Base-by-base conservation (phyloP, 2,329 filamentous ascomycete species). In the Ciborinia camelliae region DNA sequence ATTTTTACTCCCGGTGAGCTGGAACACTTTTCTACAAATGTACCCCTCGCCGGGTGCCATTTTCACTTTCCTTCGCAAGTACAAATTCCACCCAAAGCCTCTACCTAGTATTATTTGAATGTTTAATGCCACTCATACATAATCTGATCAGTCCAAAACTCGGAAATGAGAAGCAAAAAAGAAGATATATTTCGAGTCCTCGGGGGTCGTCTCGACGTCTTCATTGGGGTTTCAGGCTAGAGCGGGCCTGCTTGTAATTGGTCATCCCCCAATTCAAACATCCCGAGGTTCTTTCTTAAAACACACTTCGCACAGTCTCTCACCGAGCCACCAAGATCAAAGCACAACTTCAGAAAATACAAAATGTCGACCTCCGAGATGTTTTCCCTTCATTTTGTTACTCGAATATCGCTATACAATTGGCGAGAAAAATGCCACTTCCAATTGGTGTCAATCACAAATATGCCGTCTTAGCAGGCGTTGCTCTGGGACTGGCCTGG, bases 401-500 rank as follows among this genome's bases (percentile, higher is more conserved):
- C 20, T 48, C 41, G 30, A 41, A 48, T n/a, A 18, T 63, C 53
- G 14, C 30, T 12, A 35, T 35, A 47, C 18, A 50, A 41, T 14
- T 32, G 43, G 9, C 37, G 32, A 48, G 32, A 32, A 64, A 37
- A 43, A 61, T 64, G 62, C 47, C 45, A 30, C 20, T 64, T 43
- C 37, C 35, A 30, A 64, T 6, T 37, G 55, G 41, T 65, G 23
- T 68, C 45, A 69, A 63, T 67, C 69, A 68, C 26, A 65, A 68
- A 64, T 68, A 71, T 68, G 55, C 67, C 48, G 35, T 62, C 39
- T 59, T 71, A n/a, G 68, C 63, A 52, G 60, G 63, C 45, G 26
- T 62, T 20, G 52, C 51, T 10, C 62, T 72, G 37, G 64, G 63
- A 45, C 48, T 58, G 20, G 43, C 71, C 14, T 72, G 69, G 70